phyloP scores from a whole-genome alignment of 495 filamentous ascomycete genomes.

The Aspergillus haitiensis region DNA sequence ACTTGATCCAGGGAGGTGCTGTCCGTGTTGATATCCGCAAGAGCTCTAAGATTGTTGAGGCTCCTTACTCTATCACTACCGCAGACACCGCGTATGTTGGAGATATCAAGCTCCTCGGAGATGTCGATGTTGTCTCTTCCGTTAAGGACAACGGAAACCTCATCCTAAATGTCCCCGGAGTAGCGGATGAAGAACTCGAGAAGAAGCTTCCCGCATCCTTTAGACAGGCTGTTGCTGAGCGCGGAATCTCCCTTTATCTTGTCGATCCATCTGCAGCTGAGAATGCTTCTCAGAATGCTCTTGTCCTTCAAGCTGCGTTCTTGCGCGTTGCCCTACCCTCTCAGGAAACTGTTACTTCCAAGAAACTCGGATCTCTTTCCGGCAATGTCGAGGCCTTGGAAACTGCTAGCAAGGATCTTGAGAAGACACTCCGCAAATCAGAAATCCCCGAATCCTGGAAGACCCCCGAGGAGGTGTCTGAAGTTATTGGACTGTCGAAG shows the following conservation, averaged over 20 bases:
- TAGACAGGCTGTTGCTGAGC: constrained; percentile 65
- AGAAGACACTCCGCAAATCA: constrained; percentile 65
- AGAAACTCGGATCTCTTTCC: constrained; percentile 60
- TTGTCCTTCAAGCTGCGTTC: constrained; percentile 76
- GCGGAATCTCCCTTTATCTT: constrained; percentile 66
- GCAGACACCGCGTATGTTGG: constrained; percentile 80
- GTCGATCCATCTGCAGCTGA: constrained; percentile 66
- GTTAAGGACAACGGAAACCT: constrained; percentile 71
- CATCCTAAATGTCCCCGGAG: constrained; percentile 70
- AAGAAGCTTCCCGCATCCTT: constrained; percentile 74
- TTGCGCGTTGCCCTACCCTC: constrained; percentile 67
- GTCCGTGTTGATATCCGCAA: constrained; percentile 82
- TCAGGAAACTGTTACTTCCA: constrained; percentile 47
- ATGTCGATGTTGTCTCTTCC: constrained; percentile 68
- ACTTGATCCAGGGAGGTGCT: constrained; percentile 81
- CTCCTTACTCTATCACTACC: constrained; percentile 72
- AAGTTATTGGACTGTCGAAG: constrained; percentile 52
- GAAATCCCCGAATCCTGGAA: constrained; percentile 80
- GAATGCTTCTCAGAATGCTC: constrained; percentile 58
- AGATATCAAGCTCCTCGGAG: constrained; percentile 72
- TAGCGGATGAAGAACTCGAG: constrained; percentile 86
- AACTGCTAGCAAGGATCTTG: constrained; percentile 64
- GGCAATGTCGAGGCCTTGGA: constrained; percentile 56
- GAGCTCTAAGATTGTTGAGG: constrained; percentile 78
- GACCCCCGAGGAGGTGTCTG: constrained; percentile 58